Evolutionary conservation across 345 rosid species (phyloP).

Genomic region (Nephelium lappaceum): DNA sequence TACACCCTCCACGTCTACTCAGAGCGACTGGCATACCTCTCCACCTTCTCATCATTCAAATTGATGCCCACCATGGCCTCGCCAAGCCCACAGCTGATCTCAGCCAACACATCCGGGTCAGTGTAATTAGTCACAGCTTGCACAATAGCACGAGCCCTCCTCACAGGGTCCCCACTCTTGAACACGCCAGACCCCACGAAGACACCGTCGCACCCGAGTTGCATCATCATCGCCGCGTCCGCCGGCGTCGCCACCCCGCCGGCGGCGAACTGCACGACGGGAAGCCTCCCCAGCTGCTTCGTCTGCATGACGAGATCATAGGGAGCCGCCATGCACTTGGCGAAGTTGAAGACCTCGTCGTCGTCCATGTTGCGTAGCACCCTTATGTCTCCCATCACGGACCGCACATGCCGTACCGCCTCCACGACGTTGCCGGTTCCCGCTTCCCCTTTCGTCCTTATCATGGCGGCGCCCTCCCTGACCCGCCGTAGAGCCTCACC

Average conservation of each 20-base stretch:
- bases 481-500: conserved; percentile 43
- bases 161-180: conserved; percentile 44
- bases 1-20: conserved; percentile 20
- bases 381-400: conserved; percentile 42
- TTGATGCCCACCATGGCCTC: conserved; percentile 48
- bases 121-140: conserved; percentile 44
- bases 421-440: conserved; percentile 44
- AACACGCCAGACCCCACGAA: conserved; percentile 46
- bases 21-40: conserved; percentile 42
- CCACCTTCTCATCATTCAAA: conserved; percentile 35
- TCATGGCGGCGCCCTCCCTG: conserved; percentile 50
- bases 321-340: conserved; percentile 41
- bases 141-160: conserved; percentile 40
- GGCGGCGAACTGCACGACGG: conserved; percentile 46
- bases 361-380: conserved; percentile 44
- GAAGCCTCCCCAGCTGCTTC: conserved; percentile 50
- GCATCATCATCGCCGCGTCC: conserved; percentile 49
- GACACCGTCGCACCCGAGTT: conserved; percentile 41
- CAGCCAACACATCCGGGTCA: conserved; percentile 42
- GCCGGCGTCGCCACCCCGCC: conserved; percentile 49
- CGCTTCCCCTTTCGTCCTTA: conserved; percentile 47
- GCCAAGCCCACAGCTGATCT: conserved; percentile 43
- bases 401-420: conserved; percentile 48
- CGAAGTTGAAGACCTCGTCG: conserved; percentile 42
- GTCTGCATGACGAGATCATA: conserved; percentile 49